These are phyloP conservation scores for Vanrija pseudolonga DNA, from an alignment of 1,284 basidiomycete species.

Conservation along the genomic window DNA sequence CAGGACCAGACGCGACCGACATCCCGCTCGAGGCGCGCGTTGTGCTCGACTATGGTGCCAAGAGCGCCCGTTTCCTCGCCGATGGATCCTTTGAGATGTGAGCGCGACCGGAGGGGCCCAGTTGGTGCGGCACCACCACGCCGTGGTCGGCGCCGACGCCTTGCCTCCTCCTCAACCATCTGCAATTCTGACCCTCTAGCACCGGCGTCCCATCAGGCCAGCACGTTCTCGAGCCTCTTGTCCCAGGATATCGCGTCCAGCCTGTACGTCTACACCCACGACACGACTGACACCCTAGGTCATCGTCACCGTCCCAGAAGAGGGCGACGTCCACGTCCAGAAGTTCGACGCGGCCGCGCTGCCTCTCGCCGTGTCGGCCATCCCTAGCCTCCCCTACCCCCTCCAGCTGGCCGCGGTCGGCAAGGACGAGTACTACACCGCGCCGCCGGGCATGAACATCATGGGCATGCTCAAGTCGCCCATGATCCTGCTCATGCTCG, in stretches of 20 bases:
- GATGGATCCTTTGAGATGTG: conserved; percentile 41
- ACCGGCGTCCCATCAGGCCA: conserved; percentile 27
- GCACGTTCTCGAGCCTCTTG: conserved; percentile 33
- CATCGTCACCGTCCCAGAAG: conserved; percentile 23
- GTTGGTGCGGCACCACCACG: too few species aligned
- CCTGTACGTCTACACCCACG: conserved; percentile 19
- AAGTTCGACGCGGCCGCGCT: conserved; percentile 61
- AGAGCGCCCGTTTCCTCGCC: conserved; percentile 23
- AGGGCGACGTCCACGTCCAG: conserved; percentile 50
- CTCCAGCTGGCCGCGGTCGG: conserved; percentile 57
- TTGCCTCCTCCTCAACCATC: too few species aligned
- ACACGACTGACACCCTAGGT: conserved; percentile 16
- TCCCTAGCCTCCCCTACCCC: conserved; percentile 67
- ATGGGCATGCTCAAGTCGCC: conserved; percentile 76
- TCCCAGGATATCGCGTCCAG: conserved; percentile 31
- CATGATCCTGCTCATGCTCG: conserved; percentile 80
- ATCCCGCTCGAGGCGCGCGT: conserved; percentile 28
- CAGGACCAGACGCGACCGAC: neutral
- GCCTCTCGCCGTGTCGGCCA: conserved; percentile 55
- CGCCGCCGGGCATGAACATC: conserved; percentile 65
- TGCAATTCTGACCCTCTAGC: conserved; percentile 1
- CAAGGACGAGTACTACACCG: conserved; percentile 66
- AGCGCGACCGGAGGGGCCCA: conserved; percentile 1
- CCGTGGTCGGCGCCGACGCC: too few species aligned
- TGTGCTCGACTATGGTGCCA: conserved; percentile 28